Evolutionary conservation across 768 basidiomycete species (phyloP).

Genomic region (Lyophyllum shimeji): DNA sequence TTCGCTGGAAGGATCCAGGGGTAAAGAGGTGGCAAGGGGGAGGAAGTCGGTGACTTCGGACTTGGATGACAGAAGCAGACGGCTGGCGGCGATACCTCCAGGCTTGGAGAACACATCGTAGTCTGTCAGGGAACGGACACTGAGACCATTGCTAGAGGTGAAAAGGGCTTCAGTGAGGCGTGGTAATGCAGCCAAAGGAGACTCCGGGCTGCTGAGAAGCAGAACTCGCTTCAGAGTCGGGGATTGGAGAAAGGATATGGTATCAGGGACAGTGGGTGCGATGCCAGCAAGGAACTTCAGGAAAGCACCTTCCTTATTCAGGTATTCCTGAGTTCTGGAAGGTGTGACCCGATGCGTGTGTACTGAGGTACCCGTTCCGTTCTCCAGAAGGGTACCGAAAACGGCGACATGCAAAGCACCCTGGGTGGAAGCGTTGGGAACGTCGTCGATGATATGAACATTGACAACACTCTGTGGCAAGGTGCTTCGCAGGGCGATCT

Average conservation of each 20-base stretch:
- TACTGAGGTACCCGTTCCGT: slow-evolving; percentile 35
- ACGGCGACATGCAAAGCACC: slow-evolving; percentile 75
- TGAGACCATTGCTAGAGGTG: slow-evolving; percentile 46
- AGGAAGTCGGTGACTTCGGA: slow-evolving; percentile 33
- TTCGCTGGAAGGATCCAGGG: slow-evolving; percentile 45
- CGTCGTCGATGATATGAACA: slow-evolving; percentile 80
- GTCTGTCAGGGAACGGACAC: slow-evolving; percentile 62
- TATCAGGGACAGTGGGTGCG: slow-evolving; percentile 25
- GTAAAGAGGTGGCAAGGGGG: slow-evolving; percentile 57
- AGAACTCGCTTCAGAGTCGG: slow-evolving; percentile 58
- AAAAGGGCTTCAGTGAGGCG: slow-evolving; percentile 61
- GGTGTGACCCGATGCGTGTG: slow-evolving; percentile 62
- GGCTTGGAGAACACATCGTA: slow-evolving; percentile 75
- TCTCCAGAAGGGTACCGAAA: slow-evolving; percentile 54
- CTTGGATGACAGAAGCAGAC: slow-evolving; percentile 63
- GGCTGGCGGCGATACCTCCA: slow-evolving; percentile 68
- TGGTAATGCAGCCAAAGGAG: slow-evolving; percentile 55
- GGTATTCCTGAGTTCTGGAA: slow-evolving; percentile 49
- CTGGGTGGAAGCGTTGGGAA: slow-evolving; percentile 57
- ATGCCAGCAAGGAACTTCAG: slow-evolving; percentile 37
- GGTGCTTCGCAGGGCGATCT: slow-evolving; percentile 54
- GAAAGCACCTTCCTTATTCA: slow-evolving; percentile 45
- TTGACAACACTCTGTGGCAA: slow-evolving; percentile 59
- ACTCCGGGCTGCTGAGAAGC: slow-evolving; percentile 59
- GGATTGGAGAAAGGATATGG: slow-evolving; percentile 44